A percentile compares a stretch with the other conserved stretches of the same genome.
Evolutionary conservation across 495 filamentous ascomycete genomes (phyloP).

Genomic region (Massariosphaeria phaeospora): DNA sequence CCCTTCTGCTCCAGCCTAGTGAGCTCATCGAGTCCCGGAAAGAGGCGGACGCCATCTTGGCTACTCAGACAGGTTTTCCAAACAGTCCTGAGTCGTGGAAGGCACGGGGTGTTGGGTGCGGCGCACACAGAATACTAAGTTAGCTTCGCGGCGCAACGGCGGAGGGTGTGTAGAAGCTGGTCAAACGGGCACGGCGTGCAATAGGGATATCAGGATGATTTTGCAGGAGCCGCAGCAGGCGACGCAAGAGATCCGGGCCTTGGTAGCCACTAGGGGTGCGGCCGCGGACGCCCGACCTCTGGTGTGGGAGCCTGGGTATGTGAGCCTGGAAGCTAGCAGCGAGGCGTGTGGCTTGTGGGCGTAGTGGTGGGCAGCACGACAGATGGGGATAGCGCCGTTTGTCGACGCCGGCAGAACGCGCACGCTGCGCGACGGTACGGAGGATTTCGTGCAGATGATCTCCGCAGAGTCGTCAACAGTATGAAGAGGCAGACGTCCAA

Average conservation of each 20-base stretch:
- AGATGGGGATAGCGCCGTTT: constrained; percentile 12
- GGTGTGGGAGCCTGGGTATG: not conserved
- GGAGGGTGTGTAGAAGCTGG: constrained; percentile 1
- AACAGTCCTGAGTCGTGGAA: constrained; percentile 1
- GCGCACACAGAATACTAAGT: constrained; percentile 2
- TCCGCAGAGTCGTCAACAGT: constrained; percentile 40
- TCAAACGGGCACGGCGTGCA: not conserved
- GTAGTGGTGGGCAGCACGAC: constrained; percentile 11
- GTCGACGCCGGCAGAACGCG: constrained; percentile 1
- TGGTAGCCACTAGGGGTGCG: constrained; percentile 11
- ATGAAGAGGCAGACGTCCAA: constrained; percentile 48
- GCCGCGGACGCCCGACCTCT: constrained; percentile 17
- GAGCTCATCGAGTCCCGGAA: constrained; percentile 94
- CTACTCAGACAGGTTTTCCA: too few relatives aligned
- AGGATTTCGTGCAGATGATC: constrained; percentile 56
- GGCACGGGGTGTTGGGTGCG: constrained; percentile 14
- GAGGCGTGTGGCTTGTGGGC: constrained; percentile 27
- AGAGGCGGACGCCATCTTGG: constrained; percentile 83
- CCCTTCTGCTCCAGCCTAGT: constrained; percentile 87
- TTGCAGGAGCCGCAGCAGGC: constrained; percentile 32
- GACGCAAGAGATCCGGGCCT: constrained; percentile 28
- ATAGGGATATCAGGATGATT: constrained; percentile 18
- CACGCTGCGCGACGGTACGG: constrained; percentile 33
- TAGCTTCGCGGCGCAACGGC: constrained; percentile 11
- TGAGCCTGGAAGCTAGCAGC: not conserved